Conservation (phyloP, 345 rosid genomes). For the Sisymbrium irio region DNA sequence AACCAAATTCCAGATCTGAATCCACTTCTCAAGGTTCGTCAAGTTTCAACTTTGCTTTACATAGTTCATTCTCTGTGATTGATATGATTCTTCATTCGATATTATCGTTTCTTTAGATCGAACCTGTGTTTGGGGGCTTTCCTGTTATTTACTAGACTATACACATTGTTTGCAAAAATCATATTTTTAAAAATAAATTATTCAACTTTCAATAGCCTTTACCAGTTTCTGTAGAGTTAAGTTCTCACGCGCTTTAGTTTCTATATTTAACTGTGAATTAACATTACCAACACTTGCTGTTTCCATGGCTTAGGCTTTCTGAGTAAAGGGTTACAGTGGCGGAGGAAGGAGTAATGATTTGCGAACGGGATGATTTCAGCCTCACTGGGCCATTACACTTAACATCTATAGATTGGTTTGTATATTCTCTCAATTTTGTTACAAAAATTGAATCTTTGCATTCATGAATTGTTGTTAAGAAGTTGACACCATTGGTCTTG, state of each 20-base stretch:
- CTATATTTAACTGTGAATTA: neutral
- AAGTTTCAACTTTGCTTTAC: neutral
- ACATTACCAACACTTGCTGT: no score
- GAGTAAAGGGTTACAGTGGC: neutral
- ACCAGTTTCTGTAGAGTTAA: neutral
- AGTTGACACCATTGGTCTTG: neutral
- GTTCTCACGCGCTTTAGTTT: no score
- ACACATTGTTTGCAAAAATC: constrained; percentile 1
- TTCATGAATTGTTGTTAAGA: neutral
- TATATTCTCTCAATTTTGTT: neutral
- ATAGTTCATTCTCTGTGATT: neutral
- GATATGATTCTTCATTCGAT: neutral
- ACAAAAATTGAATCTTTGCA: neutral
- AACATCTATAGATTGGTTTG: constrained; percentile 62
- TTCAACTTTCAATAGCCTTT: neutral
- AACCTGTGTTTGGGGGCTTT: neutral
- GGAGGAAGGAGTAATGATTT: constrained; percentile 40
- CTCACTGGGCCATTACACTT: constrained; percentile 70
- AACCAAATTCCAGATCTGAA: constrained; percentile 23
- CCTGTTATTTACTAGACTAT: neutral
- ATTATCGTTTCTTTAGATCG: neutral
- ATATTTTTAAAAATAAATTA: neutral
- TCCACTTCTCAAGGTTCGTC: constrained; percentile 14
- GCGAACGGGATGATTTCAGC: constrained; percentile 66
- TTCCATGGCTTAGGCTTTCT: neutral